These are phyloP conservation scores for Irpex sp. DNA, from an alignment of 1,284 basidiomycete genomes.

Conservation along the genomic window DNA sequence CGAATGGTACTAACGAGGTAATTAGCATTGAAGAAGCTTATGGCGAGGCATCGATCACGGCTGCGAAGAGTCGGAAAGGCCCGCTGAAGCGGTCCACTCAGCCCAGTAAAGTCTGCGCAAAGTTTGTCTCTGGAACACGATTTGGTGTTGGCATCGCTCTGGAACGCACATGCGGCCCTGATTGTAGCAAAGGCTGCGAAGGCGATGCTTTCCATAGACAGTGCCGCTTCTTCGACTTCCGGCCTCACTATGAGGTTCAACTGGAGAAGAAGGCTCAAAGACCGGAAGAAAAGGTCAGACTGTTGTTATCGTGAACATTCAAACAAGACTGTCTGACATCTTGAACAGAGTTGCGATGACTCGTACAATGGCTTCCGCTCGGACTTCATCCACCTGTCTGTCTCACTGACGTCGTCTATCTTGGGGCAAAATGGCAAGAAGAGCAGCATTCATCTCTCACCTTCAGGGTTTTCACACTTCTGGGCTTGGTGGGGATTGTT, in stretches of 20 bases:
- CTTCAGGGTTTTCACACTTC: conserved; percentile 86
- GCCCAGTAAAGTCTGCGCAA: conserved; percentile 56
- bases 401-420: conserved; percentile 69
- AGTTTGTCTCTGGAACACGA: conserved; percentile 83
- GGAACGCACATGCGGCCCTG: conserved; percentile 81
- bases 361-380: conserved; percentile 90
- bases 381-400: conserved; percentile 90
- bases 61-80: neutral
- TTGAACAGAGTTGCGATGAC: conserved; percentile 40
- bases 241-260: conserved; percentile 78
- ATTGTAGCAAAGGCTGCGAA: conserved; percentile 56
- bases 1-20: conserved; percentile 3
- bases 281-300: conserved; percentile 48
- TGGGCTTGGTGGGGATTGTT: conserved; percentile 91
- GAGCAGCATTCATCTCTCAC: conserved; percentile 86
- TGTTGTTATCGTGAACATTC: neutral
- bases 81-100: conserved; percentile 27
- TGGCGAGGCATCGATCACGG: conserved; percentile 11
- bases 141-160: conserved; percentile 85
- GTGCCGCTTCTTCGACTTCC: conserved; percentile 82
- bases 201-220: conserved; percentile 67
- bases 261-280: conserved; percentile 47
- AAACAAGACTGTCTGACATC: neutral
- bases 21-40: conserved; percentile 27
- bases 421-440: conserved; percentile 25